These are phyloP conservation scores for Agaricus sinodeliciosus DNA, from an alignment of 768 basidiomycete genomes.

Conservation along the genomic window DNA sequence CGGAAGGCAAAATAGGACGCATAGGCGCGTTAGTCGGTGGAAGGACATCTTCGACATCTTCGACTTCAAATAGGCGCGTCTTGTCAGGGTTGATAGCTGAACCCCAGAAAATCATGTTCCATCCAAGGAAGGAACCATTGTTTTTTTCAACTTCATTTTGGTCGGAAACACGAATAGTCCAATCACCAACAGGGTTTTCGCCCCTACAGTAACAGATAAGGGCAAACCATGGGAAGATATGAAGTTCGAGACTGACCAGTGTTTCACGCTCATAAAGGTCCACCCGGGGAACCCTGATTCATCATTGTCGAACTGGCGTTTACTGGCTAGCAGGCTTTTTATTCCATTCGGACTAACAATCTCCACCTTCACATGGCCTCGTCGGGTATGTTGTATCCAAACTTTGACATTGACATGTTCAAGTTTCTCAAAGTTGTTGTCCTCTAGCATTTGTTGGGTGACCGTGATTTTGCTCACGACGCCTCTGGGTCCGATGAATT, in stretches of 20 bases:
- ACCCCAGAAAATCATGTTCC: conserved; percentile 93
- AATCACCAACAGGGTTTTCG: conserved; percentile 84
- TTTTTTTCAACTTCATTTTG: conserved; percentile 45
- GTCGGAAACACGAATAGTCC: conserved; percentile 87
- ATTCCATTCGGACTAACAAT: conserved; percentile 81
- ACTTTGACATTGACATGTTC: conserved; percentile 93
- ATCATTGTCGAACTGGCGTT: conserved; percentile 58
- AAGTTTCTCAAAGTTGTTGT: conserved; percentile 77
- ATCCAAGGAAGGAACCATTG: conserved; percentile 74
- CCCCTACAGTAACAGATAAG: conserved; percentile 52
- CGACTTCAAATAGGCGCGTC: conserved; percentile 56
- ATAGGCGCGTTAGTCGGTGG: conserved; percentile 35
- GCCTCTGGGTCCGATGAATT: conserved; percentile 59
- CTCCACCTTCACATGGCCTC: conserved; percentile 94
- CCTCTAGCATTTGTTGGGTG: conserved; percentile 56
- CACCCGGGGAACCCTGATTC: conserved; percentile 81
- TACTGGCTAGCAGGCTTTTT: conserved; percentile 74
- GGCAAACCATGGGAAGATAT: conserved; percentile 1
- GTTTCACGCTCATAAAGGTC: conserved; percentile 98
- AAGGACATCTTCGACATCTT: conserved; percentile 42
- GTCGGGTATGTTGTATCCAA: conserved; percentile 80
- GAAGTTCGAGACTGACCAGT: conserved; percentile 59
- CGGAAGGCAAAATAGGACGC: conserved; percentile 25
- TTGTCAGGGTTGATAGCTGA: conserved; percentile 67
- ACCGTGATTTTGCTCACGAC: conserved; percentile 58